Evolutionary conservation across 1,139 yeast species (phyloP), one percentile per base, ranked within the genome.

Genomic region (Dujonia santamariae): DNA sequence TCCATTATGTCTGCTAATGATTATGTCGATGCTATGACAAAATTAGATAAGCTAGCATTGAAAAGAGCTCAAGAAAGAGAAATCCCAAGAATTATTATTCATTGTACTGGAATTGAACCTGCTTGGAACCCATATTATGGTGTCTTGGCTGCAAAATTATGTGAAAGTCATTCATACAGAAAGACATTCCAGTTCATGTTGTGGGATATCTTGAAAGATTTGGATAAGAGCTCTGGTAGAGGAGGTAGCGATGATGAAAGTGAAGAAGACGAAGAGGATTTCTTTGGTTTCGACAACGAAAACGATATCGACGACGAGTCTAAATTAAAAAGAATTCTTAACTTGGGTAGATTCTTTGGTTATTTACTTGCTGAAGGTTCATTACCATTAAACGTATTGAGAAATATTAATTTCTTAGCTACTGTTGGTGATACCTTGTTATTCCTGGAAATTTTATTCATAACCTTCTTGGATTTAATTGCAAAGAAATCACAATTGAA

Each of bases 1-100:
- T 86, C 96, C 19, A 79, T 94, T 11, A 88, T 92, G 96, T 87
- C 97, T 7, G 95, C 96, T 2, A 84, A 82, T 45, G 98, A 94
- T 57, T 94, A 78, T 47, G 68, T 86, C 47, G 97, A 94, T 58
- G 95, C 97, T 0, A 78, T 80, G 43, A 78, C 85, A 13, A 83
- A 87, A 43, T 54, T 94, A 30, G 94, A 87, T 50, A 88, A 88
- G 48, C 60, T 94, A 36, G 75, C 80, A 20, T 67, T 94, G 45
- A 88, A 85, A 49, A 80, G 78, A 46, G 70, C 83, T n/a, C 97
- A 94, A 53, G 85, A 85, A 47, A 65, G 87, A 33, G 98, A 94
- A 50, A 84, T 92, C 22, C 95, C 97, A 2, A 73, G 80, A 37
- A 90, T 94, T 5, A 56, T 92, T 28, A 60, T 87, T 33, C 97